Evolutionary conservation across 2,329 filamentous ascomycete genomes (phyloP).

Genomic region (Aspergillus caelatus): DNA sequence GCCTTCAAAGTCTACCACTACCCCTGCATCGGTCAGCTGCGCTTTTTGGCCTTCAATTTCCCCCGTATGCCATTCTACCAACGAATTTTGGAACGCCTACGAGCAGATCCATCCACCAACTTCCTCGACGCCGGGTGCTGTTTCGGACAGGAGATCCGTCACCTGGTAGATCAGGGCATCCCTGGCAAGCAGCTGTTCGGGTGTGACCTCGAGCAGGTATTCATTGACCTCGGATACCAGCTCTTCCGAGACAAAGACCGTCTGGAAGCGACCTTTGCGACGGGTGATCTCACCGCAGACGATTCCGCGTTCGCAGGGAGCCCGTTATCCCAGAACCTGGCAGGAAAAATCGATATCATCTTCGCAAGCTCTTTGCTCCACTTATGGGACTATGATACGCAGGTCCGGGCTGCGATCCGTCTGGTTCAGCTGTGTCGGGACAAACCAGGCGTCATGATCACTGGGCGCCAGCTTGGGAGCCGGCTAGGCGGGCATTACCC

Average conservation of each 20-base stretch:
- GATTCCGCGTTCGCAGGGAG: not conserved
- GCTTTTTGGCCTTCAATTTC: too few species aligned
- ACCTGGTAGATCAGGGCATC: constrained; percentile 19
- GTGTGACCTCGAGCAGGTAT: constrained; percentile 50
- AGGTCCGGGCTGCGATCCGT: constrained; percentile 15
- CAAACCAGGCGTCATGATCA: constrained; percentile 15
- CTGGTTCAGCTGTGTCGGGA: constrained; percentile 20
- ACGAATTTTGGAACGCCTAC: too few species aligned
- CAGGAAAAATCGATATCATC: constrained; percentile 14
- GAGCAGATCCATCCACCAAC: too few species aligned
- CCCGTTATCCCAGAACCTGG: too few species aligned
- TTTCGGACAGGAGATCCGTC: constrained; percentile 14
- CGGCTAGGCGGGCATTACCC: constrained; percentile 15
- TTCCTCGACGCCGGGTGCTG: too few species aligned
- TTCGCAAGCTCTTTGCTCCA: constrained; percentile 24
- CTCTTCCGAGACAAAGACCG: constrained; percentile 61
- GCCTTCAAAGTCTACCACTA: too few species aligned
- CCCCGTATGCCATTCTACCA: too few species aligned
- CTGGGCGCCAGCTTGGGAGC: constrained; percentile 20
- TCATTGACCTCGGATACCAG: constrained; percentile 61
- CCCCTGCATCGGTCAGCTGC: too few species aligned
- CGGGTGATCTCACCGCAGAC: constrained; percentile 43
- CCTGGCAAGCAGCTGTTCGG: constrained; percentile 38
- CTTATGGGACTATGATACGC: constrained; percentile 21
- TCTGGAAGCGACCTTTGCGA: constrained; percentile 52